Conservation (phyloP, 2,329 filamentous ascomycete species). For the Xylaria sp. region DNA sequence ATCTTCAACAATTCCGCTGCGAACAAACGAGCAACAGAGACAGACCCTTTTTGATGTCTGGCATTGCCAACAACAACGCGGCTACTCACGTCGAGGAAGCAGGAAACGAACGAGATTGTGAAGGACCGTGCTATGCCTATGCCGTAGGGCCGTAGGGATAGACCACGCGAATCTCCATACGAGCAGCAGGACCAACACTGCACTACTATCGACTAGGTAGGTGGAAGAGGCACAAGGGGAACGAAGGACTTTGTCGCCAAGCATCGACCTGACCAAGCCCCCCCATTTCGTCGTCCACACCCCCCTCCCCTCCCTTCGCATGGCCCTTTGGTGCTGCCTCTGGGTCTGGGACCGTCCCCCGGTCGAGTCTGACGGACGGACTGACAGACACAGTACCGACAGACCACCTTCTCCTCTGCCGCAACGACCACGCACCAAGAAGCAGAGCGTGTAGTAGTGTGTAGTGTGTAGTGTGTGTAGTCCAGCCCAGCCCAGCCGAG, state of each 20-base stretch:
- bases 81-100: too few species aligned
- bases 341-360: conserved; percentile 12
- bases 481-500: conserved; percentile 10
- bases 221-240: conserved; percentile 22
- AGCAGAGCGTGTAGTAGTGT: background rate
- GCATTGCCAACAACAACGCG: background rate
- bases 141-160: background rate
- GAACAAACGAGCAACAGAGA: background rate
- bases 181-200: background rate
- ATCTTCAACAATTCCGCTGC: background rate
- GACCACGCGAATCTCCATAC: background rate
- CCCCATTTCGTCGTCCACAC: conserved; percentile 18
- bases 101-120: too few species aligned
- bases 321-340: conserved; percentile 22
- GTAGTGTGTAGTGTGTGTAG: background rate
- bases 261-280: conserved; percentile 23
- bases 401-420: background rate
- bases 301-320: conserved; percentile 9
- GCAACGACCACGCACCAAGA: background rate
- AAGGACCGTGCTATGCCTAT: background rate
- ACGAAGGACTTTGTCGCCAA: conserved; percentile 26
- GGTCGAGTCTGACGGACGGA: conserved; percentile 18
- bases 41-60: too few species aligned
- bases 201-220: too few species aligned
- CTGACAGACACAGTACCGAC: background rate